A percentile compares a stretch with the other conserved stretches of the same genome.
Evolutionary conservation across 805 yeast species (phyloP).

Genomic region (Huiozyma naganishii): DNA sequence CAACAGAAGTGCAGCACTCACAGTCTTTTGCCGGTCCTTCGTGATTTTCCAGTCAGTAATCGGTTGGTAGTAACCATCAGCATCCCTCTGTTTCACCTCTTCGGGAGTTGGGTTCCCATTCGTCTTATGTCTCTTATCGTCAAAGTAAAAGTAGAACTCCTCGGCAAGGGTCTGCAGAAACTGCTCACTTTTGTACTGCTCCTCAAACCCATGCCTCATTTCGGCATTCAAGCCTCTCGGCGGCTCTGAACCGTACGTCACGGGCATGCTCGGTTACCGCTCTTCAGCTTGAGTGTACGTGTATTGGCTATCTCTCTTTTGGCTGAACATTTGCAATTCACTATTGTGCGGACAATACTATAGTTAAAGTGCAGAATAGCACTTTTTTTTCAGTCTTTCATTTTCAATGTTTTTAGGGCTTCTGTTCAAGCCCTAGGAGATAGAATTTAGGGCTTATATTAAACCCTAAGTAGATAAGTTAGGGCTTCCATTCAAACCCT

Average conservation of each 20-base stretch:
- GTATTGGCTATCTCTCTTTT: no score
- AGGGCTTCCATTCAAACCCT: no score
- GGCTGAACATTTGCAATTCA: no score
- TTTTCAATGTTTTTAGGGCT: no score
- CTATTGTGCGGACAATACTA: no score
- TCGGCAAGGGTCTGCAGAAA: conserved; percentile 46
- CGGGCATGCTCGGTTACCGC: conserved; percentile 14
- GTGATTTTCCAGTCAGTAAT: conserved; percentile 85
- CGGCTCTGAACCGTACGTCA: conserved; percentile 28
- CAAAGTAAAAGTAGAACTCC: conserved; percentile 74
- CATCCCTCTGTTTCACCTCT: conserved; percentile 37
- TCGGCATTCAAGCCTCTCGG: conserved; percentile 41
- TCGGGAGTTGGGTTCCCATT: conserved; percentile 69
- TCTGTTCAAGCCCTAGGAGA: no score
- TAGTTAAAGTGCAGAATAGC: no score
- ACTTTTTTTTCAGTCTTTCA: no score
- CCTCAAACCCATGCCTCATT: conserved; percentile 61
- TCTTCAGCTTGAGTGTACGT: no score
- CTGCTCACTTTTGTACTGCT: conserved; percentile 39
- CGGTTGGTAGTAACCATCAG: conserved; percentile 47
- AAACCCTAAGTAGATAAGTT: no score
- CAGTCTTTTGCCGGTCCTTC: conserved; percentile 84
- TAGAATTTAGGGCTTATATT: no score
- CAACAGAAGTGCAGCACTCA: conserved; percentile 81
- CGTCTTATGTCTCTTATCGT: conserved; percentile 84